These are phyloP conservation scores for Aristolochia californica DNA, from an alignment of 164 flowering plant species.

Conservation along the genomic window DNA sequence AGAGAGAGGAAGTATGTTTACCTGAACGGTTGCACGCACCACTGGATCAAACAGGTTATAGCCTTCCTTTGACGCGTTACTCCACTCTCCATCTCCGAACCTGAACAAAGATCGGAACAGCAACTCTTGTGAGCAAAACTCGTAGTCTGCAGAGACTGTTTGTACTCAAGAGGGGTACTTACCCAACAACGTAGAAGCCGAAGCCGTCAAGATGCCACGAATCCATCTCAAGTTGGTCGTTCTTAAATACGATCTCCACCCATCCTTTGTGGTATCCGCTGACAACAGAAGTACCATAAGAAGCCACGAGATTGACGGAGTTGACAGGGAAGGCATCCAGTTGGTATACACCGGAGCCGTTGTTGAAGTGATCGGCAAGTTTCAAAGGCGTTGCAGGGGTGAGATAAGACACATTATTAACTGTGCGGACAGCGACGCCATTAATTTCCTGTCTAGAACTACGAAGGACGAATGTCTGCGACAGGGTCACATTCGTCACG, in stretches of 20 bases:
- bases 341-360: constrained; percentile 36
- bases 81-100: constrained; percentile 46
- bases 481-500: constrained; percentile 31
- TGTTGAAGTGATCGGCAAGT: constrained; percentile 41
- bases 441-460: constrained; percentile 15
- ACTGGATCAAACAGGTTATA: constrained; percentile 49
- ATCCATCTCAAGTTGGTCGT: constrained; percentile 31
- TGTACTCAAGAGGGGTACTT: too few relatives aligned
- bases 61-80: constrained; percentile 7
- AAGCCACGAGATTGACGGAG: constrained; percentile 16
- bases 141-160: too few relatives aligned
- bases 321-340: constrained; percentile 35
- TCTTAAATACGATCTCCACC: constrained; percentile 46
- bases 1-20: too few relatives aligned
- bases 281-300: constrained; percentile 31
- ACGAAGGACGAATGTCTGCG: constrained; percentile 42
- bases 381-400: constrained; percentile 44
- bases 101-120: constrained; percentile 20
- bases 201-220: constrained; percentile 73
- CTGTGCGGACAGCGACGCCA: constrained; percentile 14
- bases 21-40: constrained; percentile 46
- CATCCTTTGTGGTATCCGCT: constrained; percentile 52
- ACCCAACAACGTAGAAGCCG: constrained; percentile 69
- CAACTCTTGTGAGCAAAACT: too few relatives aligned
- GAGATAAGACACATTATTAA: constrained; percentile 47